Conservation (phyloP, 2,329 filamentous ascomycete genomes). For the Colletotrichum cordylinicola region DNA sequence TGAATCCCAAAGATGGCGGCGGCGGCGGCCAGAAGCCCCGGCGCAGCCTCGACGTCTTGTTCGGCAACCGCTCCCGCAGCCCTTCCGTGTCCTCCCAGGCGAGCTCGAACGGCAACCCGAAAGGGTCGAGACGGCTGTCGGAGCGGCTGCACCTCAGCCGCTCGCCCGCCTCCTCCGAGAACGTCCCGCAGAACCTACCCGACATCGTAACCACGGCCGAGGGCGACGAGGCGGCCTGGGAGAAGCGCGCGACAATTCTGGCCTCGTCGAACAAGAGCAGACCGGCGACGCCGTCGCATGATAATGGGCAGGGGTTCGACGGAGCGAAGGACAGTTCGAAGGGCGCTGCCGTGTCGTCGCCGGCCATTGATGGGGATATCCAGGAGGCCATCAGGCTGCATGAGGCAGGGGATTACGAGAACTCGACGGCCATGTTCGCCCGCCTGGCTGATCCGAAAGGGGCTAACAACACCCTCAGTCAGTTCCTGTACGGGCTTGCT, state of each 20-base stretch:
- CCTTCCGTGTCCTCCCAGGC: conserved; percentile 49
- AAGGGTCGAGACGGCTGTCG: conserved; percentile 60
- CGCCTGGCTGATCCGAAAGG: conserved; percentile 82
- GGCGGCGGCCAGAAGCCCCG: conserved; percentile 37
- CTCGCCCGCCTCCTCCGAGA: conserved; percentile 66
- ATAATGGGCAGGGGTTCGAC: not conserved
- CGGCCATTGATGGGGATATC: conserved; percentile 72
- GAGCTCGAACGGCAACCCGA: conserved; percentile 38
- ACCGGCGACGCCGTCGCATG: conserved; percentile 41
- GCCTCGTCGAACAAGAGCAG: conserved; percentile 67
- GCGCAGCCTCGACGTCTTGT: conserved; percentile 53
- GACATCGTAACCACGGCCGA: conserved; percentile 63
- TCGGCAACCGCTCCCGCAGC: conserved; percentile 52
- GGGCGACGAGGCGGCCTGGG: conserved; percentile 77
- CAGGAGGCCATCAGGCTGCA: conserved; percentile 96
- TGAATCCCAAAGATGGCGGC: conserved; percentile 28
- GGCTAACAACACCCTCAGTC: conserved; percentile 89
- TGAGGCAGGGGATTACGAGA: conserved; percentile 79
- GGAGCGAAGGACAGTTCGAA: conserved; percentile 16
- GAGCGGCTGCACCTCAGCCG: conserved; percentile 73
- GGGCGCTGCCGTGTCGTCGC: conserved; percentile 46
- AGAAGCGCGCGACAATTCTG: conserved; percentile 89
- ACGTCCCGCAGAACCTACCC: conserved; percentile 81
- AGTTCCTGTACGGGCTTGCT: conserved; percentile 94
- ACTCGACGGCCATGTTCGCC: conserved; percentile 86